Percentiles rank a stretch among this genome's conserved stretches.
These are phyloP conservation scores for Pseudoneurospora amorphoporcata DNA, from an alignment of 495 filamentous ascomycete genomes.

Conservation along the genomic window DNA sequence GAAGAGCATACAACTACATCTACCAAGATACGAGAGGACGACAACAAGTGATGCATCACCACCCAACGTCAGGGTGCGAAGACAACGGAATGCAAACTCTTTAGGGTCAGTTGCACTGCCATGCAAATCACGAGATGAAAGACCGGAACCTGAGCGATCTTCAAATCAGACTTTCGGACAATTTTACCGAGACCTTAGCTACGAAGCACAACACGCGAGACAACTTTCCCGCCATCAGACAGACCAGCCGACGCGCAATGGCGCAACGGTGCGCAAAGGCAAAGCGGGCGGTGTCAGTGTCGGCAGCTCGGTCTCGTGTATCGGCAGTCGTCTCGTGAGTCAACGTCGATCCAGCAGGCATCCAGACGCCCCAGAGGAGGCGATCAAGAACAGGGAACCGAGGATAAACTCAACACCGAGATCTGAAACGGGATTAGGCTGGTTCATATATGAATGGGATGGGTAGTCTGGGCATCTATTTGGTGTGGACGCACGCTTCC, in stretches of 20 bases:
- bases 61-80: background rate
- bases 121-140: background rate
- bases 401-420: background rate
- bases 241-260: background rate
- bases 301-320: background rate
- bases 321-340: background rate
- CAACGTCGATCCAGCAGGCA: background rate
- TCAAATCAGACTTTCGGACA: background rate
- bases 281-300: background rate
- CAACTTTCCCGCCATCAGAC: background rate
- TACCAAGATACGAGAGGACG: background rate
- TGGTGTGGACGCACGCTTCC: background rate
- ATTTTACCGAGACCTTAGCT: background rate
- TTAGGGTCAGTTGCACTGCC: background rate
- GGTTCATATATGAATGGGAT: background rate
- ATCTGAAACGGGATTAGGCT: background rate
- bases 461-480: background rate
- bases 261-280: background rate
- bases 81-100: background rate
- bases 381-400: background rate
- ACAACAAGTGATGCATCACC: background rate
- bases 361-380: background rate
- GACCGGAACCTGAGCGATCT: background rate
- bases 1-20: background rate
- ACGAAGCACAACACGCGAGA: background rate